Evolutionary conservation across 495 filamentous ascomycete species (phyloP), one percentile per base, ranked within the genome.

Genomic region (Bombardia bombarda): DNA sequence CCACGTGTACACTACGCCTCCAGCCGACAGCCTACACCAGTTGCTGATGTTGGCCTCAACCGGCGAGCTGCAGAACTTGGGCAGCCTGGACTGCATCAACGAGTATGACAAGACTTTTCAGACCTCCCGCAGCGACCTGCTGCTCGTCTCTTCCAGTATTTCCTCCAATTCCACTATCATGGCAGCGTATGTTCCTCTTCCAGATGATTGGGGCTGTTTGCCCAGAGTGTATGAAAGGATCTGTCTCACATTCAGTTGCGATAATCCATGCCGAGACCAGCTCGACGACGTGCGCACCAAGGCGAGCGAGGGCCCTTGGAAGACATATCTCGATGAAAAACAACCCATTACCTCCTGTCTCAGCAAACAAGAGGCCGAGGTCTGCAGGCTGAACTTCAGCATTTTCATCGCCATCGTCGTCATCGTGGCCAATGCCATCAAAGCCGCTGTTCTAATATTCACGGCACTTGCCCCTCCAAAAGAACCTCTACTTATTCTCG

Each of bases 301-400:
- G n/a, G n/a, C n/a, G n/a, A n/a, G n/a, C n/a, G n/a, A n/a, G n/a
- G n/a, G n/a, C 13, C 8, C 13, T 12, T 47, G 32, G 39, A 24
- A 34, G 12, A 17, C n/a, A n/a, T n/a, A n/a, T n/a, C n/a, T n/a
- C n/a, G n/a, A n/a, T n/a, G n/a, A n/a, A n/a, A n/a, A n/a, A 13
- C 40, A 41, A 21, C 66, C 8, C 39, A 60, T 43, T 3, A 7
- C 7, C 0, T 64, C 71, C 40, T 77, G 73, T 50, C 55, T 72
- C n/a, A 60, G 59, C 31, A 34, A 64, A 38, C 32, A 30, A 7
- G 40, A 55, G 1, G 24, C 30, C 12, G 55, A 66, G 30, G 45
- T 49, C 10, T 77, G 74, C 52, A 55, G 60, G 40, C 44, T 78
- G 22, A 57, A 66, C 28, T 75, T 69, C 42, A 67, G 53, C 36